A percentile compares a stretch with the other conserved stretches of the same genome.
Evolutionary conservation across 139 green algal genomes (phyloP).

Genomic region (Chlamydomonas asymmetrica): DNA sequence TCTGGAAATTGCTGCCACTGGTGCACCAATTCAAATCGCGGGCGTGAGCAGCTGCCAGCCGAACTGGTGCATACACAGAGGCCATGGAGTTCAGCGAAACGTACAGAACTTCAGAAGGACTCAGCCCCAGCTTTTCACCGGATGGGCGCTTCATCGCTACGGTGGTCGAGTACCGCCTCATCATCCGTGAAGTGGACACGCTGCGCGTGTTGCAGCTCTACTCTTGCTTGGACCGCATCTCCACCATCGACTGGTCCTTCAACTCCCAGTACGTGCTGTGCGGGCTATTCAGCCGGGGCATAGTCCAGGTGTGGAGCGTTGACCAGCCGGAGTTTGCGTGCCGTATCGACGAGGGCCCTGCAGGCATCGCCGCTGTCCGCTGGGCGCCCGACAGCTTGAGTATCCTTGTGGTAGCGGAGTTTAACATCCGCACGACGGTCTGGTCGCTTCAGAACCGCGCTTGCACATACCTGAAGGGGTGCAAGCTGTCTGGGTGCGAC

Average conservation of each 20-base stretch:
- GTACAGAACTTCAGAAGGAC: constrained; percentile 54
- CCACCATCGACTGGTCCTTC: constrained; percentile 74
- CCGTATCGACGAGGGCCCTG: constrained; percentile 85
- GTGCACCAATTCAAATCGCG: too few species aligned
- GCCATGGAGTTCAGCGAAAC: constrained; percentile 84
- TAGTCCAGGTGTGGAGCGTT: constrained; percentile 79
- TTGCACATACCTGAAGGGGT: constrained; percentile 66
- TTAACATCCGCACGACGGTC: constrained; percentile 77
- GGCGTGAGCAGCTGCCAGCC: too few species aligned
- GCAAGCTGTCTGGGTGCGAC: constrained; percentile 66
- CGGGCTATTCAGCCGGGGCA: constrained; percentile 55
- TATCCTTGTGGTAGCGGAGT: constrained; percentile 77
- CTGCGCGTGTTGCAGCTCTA: constrained; percentile 75
- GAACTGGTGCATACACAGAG: too few species aligned
- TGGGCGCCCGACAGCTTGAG: constrained; percentile 64
- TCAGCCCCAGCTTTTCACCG: constrained; percentile 66
- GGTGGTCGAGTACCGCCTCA: constrained; percentile 75
- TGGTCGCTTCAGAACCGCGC: constrained; percentile 77
- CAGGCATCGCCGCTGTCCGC: constrained; percentile 43
- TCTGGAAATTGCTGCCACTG: too few species aligned
- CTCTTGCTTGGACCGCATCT: constrained; percentile 83
- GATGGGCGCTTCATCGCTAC: constrained; percentile 70
- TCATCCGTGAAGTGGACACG: constrained; percentile 71
- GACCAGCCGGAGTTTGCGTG: constrained; percentile 82
- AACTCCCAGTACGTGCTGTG: constrained; percentile 79